phyloP scores from a whole-genome alignment of 129 eudicot species.

The Lactuca saligna region DNA sequence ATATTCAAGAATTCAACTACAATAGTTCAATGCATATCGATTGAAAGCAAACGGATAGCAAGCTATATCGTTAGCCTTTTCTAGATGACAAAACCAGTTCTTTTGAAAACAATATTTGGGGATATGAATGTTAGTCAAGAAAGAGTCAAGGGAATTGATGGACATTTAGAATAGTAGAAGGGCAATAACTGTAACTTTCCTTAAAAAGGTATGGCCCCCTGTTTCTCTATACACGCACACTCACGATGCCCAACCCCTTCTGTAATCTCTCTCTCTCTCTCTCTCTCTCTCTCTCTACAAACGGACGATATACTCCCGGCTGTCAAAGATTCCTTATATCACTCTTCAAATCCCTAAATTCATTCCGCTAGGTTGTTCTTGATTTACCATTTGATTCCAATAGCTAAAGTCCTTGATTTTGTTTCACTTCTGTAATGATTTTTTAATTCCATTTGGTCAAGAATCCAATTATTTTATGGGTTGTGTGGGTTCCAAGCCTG shows the following conservation, averaged over 20 bases:
- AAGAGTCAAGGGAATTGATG: neutral
- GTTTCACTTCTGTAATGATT: conserved; percentile 10
- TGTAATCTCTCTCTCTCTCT: conserved; percentile 20
- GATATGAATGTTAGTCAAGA: neutral
- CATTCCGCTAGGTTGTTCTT: conserved; percentile 14
- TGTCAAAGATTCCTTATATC: conserved; percentile 43
- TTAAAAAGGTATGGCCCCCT: neutral
- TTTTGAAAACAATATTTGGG: no score
- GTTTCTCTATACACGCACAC: neutral
- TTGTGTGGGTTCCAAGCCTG: conserved; percentile 76
- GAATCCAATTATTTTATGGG: conserved; percentile 51
- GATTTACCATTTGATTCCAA: neutral
- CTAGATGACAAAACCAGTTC: no score
- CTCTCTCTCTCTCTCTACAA: conserved; percentile 33
- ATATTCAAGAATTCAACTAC: no score
- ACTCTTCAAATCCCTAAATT: conserved; percentile 29
- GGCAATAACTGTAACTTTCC: neutral
- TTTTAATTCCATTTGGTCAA: conserved; percentile 17
- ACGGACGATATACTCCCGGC: conserved; percentile 49
- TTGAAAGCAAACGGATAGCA: no score
- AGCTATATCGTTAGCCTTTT: no score
- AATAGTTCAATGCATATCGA: no score
- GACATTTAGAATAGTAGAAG: conserved; percentile 10
- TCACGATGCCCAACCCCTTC: conserved; percentile 19
- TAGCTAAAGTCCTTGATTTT: neutral